Evolutionary conservation across 805 yeast genomes (phyloP).

Genomic region (Metschnikowia gelsemii): DNA sequence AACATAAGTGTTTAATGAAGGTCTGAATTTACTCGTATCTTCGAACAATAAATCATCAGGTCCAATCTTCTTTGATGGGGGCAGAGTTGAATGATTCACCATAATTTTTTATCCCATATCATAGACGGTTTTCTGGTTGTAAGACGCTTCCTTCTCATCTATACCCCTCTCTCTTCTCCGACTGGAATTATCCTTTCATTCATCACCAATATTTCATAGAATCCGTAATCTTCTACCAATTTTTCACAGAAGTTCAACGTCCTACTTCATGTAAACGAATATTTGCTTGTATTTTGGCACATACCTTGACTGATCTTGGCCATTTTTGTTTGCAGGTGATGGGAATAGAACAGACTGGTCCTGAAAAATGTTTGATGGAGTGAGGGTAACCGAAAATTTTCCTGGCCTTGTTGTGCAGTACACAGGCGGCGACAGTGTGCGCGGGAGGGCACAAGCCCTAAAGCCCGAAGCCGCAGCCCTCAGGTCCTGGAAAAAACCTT

Average conservation of each 20-base stretch:
- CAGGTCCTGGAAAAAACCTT: conserved; percentile 2
- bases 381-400: conserved; percentile 21
- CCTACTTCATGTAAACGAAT: background rate
- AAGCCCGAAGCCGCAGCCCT: conserved; percentile 21
- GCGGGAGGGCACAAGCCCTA: conserved; percentile 24
- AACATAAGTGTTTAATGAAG: no score
- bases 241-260: background rate
- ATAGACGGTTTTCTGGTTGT: no score
- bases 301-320: conserved; percentile 66
- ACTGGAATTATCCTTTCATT: no score
- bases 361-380: conserved; percentile 14
- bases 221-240: no score
- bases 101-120: no score
- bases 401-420: conserved; percentile 18
- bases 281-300: conserved; percentile 17
- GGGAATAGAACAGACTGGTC: conserved; percentile 13
- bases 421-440: background rate
- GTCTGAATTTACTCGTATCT: no score
- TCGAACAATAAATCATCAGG: no score
- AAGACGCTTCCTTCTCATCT: no score
- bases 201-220: no score
- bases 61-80: no score
- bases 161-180: no score
- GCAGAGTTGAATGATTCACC: no score
- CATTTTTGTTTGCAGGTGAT: conserved; percentile 39